Conservation (phyloP, 495 filamentous ascomycete genomes). For the Aspergillus nanangensis region DNA sequence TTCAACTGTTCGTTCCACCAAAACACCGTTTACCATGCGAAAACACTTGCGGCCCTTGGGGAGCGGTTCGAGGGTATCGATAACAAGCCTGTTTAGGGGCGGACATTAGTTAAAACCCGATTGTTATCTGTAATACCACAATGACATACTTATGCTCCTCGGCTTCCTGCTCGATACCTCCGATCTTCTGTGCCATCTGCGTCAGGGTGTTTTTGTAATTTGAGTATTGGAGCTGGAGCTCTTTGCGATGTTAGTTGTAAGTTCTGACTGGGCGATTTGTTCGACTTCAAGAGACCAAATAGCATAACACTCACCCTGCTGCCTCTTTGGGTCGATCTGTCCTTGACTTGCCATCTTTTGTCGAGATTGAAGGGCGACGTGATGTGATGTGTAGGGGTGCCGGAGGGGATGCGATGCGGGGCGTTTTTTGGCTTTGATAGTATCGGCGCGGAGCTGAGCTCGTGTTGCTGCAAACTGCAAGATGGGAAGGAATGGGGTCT, state of each 20-base stretch:
- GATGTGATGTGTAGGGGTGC: background rate
- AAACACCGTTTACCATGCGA: constrained; percentile 95
- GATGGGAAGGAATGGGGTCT: no score
- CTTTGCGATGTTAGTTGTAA: constrained; percentile 42
- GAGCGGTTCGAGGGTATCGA: constrained; percentile 86
- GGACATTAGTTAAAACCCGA: constrained; percentile 18
- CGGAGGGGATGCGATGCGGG: constrained; percentile 36
- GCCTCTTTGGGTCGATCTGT: constrained; percentile 60
- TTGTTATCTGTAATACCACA: no score
- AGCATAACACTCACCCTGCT: constrained; percentile 64
- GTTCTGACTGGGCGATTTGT: constrained; percentile 12
- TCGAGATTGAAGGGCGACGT: constrained; percentile 4
- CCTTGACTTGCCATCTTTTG: constrained; percentile 38
- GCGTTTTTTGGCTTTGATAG: constrained; percentile 14
- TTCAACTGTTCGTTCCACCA: constrained; percentile 88
- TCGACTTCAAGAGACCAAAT: constrained; percentile 14
- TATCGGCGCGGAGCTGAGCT: background rate
- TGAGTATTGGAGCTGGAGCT: constrained; percentile 88
- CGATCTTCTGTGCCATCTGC: constrained; percentile 91
- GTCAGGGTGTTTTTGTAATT: constrained; percentile 96
- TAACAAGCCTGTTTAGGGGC: constrained; percentile 66
- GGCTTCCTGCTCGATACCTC: constrained; percentile 91
- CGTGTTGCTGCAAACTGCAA: background rate
- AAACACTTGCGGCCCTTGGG: constrained; percentile 90
- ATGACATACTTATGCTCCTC: constrained; percentile 98